These are phyloP conservation scores for Collybia mongolica DNA, from an alignment of 768 basidiomycete genomes.

Conservation along the genomic window DNA sequence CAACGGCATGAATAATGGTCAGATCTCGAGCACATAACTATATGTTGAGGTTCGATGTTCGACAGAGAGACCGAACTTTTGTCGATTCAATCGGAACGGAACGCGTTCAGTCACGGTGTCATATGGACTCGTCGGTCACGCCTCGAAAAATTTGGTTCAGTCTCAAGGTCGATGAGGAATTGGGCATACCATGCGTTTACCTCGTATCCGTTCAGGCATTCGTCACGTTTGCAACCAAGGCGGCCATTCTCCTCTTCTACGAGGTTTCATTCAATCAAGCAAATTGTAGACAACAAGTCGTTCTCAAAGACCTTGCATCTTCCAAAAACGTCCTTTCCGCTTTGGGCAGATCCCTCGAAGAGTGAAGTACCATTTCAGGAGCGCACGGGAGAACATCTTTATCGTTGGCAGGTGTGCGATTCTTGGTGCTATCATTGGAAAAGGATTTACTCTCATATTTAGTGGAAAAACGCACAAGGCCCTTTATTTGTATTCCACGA, in stretches of 20 bases:
- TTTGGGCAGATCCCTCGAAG: constrained; percentile 65
- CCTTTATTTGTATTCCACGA: constrained; percentile 87
- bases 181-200: neutral
- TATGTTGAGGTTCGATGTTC: too few species aligned
- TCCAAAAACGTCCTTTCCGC: constrained; percentile 79
- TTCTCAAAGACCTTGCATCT: constrained; percentile 67
- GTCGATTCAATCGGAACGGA: too few species aligned
- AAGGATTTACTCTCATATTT: neutral
- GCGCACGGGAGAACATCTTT: constrained; percentile 72
- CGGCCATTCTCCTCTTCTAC: constrained; percentile 4
- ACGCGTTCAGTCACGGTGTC: too few species aligned
- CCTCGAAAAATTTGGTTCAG: too few species aligned
- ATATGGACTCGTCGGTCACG: too few species aligned
- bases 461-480: constrained; percentile 68
- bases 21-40: too few species aligned
- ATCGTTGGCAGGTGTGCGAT: constrained; percentile 69
- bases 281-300: constrained; percentile 32
- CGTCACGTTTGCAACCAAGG: neutral
- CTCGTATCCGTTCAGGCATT: too few species aligned
- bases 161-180: neutral
- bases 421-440: neutral
- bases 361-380: constrained; percentile 56
- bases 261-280: neutral
- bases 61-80: too few species aligned
- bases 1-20: too few species aligned